Evolutionary conservation across 2,329 filamentous ascomycete genomes (phyloP).

Genomic region (Cercospora sp.): DNA sequence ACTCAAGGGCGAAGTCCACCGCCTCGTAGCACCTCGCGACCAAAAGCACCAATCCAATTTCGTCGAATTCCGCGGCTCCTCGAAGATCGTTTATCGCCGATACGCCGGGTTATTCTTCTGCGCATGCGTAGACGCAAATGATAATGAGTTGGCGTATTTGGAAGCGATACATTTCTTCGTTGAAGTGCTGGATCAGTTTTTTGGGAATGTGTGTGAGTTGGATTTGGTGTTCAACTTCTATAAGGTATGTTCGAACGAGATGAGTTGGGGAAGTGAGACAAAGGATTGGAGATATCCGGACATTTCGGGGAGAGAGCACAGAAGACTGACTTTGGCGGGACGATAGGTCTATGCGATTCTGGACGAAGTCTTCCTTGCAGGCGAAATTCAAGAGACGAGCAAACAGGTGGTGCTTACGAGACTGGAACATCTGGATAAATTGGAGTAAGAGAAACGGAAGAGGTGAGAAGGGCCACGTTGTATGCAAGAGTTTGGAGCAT

Average conservation of each 20-base stretch:
- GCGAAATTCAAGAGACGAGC: slow-evolving; percentile 97
- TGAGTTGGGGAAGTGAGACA: too few species aligned
- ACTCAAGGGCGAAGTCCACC: slow-evolving; percentile 98
- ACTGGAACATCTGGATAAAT: slow-evolving; percentile 91
- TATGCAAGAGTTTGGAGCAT: neutral
- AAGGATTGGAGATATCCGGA: too few species aligned
- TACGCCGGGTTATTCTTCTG: slow-evolving; percentile 99
- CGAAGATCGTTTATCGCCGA: slow-evolving; percentile 95
- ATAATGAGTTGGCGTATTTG: slow-evolving; percentile 95
- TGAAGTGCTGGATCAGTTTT: slow-evolving; percentile 96
- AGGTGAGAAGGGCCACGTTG: neutral
- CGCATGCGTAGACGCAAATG: slow-evolving; percentile 97
- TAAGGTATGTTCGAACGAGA: slow-evolving; percentile 50
- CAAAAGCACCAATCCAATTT: slow-evolving; percentile 99
- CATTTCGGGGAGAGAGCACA: neutral
- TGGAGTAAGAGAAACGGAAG: slow-evolving; percentile 61
- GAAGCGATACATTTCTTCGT: slow-evolving; percentile 99
- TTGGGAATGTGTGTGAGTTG: slow-evolving; percentile 97
- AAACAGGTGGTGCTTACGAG: slow-evolving; percentile 96
- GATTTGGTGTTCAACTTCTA: slow-evolving; percentile 79
- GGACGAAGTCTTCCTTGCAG: slow-evolving; percentile 95
- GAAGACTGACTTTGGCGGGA: slow-evolving; percentile 16
- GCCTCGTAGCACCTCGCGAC: slow-evolving; percentile 93
- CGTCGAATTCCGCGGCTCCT: slow-evolving; percentile 83
- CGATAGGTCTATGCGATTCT: slow-evolving; percentile 88